These are phyloP conservation scores for Haplosporangium gracile DNA, from an alignment of 192 early-diverging fungal genomes.

Conservation along the genomic window DNA sequence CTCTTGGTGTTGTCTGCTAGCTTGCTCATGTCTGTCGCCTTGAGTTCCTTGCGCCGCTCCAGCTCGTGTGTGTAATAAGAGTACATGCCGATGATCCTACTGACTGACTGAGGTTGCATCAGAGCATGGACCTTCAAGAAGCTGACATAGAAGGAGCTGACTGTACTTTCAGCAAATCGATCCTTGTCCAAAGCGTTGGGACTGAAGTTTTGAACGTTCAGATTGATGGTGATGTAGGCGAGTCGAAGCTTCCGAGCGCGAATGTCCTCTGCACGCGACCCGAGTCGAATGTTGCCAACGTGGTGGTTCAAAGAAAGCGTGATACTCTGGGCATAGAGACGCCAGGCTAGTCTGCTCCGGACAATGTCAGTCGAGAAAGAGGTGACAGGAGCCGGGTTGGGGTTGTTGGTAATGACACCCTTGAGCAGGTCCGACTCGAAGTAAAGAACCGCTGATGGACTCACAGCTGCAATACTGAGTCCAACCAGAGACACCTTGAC, in stretches of 20 bases:
- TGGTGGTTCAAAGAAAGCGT: conserved; percentile 70
- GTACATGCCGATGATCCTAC: conserved; percentile 71
- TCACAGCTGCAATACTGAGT: conserved; percentile 68
- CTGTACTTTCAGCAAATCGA: conserved; percentile 48
- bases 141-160: conserved; percentile 63
- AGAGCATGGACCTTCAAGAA: conserved; percentile 76
- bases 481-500: conserved; percentile 74
- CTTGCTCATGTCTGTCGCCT: conserved; percentile 67
- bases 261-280: conserved; percentile 52
- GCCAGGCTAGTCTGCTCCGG: conserved; percentile 60
- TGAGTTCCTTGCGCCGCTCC: conserved; percentile 66
- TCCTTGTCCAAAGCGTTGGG: conserved; percentile 44
- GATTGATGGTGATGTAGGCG: conserved; percentile 76
- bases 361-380: conserved; percentile 18
- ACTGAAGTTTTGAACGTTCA: conserved; percentile 70
- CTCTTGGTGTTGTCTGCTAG: conserved; percentile 75
- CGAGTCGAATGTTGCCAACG: conserved; percentile 40
- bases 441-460: conserved; percentile 68
- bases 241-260: conserved; percentile 60
- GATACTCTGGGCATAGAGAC: conserved; percentile 67
- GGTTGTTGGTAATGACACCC: conserved; percentile 70
- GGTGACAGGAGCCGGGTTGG: conserved; percentile 26
- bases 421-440: conserved; percentile 74
- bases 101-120: conserved; percentile 79
- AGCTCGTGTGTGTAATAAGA: conserved; percentile 78